Evolutionary conservation across 1,284 basidiomycete genomes (phyloP).

Genomic region (Papiliotrema nemorosa): DNA sequence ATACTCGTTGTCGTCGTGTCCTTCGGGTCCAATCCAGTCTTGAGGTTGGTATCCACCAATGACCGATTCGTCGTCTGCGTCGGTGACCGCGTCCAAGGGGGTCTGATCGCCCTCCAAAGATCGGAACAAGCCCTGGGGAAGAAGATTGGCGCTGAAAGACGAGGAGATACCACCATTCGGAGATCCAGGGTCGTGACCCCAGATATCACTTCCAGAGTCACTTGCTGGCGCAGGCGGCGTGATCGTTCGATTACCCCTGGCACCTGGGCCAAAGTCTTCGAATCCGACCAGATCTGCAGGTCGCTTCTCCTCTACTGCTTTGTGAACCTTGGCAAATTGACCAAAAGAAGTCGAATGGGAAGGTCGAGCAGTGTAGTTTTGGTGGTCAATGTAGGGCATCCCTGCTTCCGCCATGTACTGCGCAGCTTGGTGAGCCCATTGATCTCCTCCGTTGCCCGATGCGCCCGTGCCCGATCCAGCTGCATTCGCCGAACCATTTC

Average conservation of each 20-base stretch:
- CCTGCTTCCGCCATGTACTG: slow-evolving; percentile 48
- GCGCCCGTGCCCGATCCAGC: too few species aligned
- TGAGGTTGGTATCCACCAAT: not conserved
- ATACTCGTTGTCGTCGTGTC: not conserved
- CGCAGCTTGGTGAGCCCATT: slow-evolving; percentile 44
- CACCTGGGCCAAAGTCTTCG: slow-evolving; percentile 49
- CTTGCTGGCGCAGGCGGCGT: slow-evolving; percentile 12
- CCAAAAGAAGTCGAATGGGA: slow-evolving; percentile 24
- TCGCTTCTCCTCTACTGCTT: slow-evolving; percentile 11
- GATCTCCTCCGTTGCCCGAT: slow-evolving; percentile 16
- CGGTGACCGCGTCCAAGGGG: slow-evolving; percentile 26
- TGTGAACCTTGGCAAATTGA: slow-evolving; percentile 15
- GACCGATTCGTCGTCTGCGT: not conserved
- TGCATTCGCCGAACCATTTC: too few species aligned
- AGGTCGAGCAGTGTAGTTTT: slow-evolving; percentile 42
- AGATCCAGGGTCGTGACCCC: slow-evolving; percentile 44
- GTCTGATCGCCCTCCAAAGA: slow-evolving; percentile 47
- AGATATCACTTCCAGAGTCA: slow-evolving; percentile 30
- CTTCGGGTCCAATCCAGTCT: not conserved
- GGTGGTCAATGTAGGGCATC: slow-evolving; percentile 42
- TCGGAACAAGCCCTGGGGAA: slow-evolving; percentile 48
- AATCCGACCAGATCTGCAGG: slow-evolving; percentile 41
- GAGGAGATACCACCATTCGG: slow-evolving; percentile 45
- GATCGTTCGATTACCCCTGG: not conserved
- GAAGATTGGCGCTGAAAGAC: slow-evolving; percentile 46